Evolutionary conservation across 2,329 filamentous ascomycete genomes (phyloP).

Genomic region (Nakataea oryzae): DNA sequence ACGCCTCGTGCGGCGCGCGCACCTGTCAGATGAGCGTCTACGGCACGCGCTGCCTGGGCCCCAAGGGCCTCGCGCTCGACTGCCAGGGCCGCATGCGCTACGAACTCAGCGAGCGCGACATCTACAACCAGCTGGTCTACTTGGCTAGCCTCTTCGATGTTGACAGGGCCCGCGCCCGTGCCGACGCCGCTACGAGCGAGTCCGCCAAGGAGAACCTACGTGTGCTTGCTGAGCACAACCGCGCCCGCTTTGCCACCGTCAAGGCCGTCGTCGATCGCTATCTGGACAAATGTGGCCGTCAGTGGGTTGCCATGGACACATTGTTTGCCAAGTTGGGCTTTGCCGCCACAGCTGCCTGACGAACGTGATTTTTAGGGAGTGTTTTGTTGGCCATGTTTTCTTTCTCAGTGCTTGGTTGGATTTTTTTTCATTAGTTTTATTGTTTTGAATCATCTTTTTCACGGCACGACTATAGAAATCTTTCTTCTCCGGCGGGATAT

Average conservation of each 20-base stretch:
- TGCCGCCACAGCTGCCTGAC: conserved; percentile 13
- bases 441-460: background rate
- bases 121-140: conserved; percentile 94
- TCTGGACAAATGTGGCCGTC: conserved; percentile 78
- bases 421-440: background rate
- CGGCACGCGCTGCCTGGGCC: conserved; percentile 79
- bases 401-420: too few species aligned
- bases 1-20: conserved; percentile 73
- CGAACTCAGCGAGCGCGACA: conserved; percentile 75
- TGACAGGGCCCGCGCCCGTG: conserved; percentile 59
- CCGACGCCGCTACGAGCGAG: conserved; percentile 23
- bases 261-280: conserved; percentile 72
- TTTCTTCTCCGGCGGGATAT: too few species aligned
- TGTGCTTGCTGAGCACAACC: conserved; percentile 73
- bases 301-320: conserved; percentile 90
- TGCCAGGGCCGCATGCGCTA: conserved; percentile 84
- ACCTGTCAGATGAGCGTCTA: conserved; percentile 92
- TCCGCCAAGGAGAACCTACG: conserved; percentile 45
- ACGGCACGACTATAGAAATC: background rate
- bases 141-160: conserved; percentile 79
- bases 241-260: conserved; percentile 64
- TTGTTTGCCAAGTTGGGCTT: conserved; percentile 64
- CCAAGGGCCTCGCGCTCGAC: conserved; percentile 71
- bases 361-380: background rate
- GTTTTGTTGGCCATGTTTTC: too few species aligned